These are phyloP conservation scores for Nicotiana tabacum DNA, from an alignment of 257 asterid species.

Conservation along the genomic window DNA sequence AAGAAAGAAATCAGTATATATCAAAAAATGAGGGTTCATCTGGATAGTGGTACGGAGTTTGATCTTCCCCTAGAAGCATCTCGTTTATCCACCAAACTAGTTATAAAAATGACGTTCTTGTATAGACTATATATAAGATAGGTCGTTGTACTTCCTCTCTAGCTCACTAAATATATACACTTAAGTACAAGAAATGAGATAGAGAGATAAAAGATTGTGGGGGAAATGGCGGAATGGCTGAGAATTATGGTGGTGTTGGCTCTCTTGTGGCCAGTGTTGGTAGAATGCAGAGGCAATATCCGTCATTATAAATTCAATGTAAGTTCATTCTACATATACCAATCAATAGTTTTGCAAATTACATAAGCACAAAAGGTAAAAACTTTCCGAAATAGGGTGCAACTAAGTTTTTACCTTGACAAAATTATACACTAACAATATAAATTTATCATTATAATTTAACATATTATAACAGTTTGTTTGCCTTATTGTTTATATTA, in stretches of 20 bases:
- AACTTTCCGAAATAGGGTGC: no score
- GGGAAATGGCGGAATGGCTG: slow-evolving; percentile 29
- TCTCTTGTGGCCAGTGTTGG: slow-evolving; percentile 27
- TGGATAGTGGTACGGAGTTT: not conserved
- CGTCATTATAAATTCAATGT: slow-evolving; percentile 53
- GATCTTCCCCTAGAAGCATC: slow-evolving; percentile 17
- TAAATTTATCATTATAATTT: not conserved
- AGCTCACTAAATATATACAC: not conserved
- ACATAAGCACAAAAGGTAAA: no score
- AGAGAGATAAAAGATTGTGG: not conserved
- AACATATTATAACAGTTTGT: not conserved
- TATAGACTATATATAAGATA: slow-evolving; percentile 10
- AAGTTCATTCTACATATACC: slow-evolving; percentile 9
- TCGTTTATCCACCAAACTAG: slow-evolving; percentile 24
- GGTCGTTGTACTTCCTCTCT: slow-evolving; percentile 6
- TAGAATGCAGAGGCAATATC: slow-evolving; percentile 20
- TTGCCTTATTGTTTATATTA: not conserved
- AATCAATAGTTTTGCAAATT: no score
- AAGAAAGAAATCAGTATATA: slow-evolving; percentile 14
- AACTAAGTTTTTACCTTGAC: no score
- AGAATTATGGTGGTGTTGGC: slow-evolving; percentile 20
- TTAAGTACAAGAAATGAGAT: not conserved
- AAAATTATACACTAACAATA: no score
- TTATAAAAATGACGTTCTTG: slow-evolving; percentile 8
- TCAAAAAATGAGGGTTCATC: not conserved